These are phyloP conservation scores for Nitzschia sp. DNA, from an alignment of 108 stramenopile genomes.

Conservation along the genomic window DNA sequence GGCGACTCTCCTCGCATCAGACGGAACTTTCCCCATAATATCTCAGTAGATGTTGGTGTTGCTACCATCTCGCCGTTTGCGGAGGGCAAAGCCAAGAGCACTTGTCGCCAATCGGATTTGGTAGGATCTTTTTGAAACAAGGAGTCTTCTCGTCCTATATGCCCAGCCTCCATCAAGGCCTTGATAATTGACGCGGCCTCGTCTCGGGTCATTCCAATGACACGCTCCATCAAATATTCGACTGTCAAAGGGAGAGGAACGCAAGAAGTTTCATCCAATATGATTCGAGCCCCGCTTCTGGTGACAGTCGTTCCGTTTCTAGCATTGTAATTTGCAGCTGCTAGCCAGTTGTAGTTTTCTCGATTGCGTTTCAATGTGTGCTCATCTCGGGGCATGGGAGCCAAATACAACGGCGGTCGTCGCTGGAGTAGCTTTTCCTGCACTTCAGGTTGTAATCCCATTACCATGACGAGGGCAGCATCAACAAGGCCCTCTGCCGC, in stretches of 20 bases:
- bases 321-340: conserved; percentile 8
- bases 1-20: conserved; percentile 48
- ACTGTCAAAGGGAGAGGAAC: conserved; percentile 45
- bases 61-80: neutral
- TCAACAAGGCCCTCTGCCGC: conserved; percentile 25
- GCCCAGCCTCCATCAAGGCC: conserved; percentile 20
- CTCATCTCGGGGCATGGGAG: conserved; percentile 53
- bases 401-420: conserved; percentile 39
- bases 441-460: conserved; percentile 22
- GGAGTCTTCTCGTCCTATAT: conserved; percentile 26
- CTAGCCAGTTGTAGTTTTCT: conserved; percentile 34
- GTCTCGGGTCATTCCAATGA: conserved; percentile 40
- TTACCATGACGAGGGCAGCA: conserved; percentile 51
- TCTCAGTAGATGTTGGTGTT: conserved; percentile 6
- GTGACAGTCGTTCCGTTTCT: neutral
- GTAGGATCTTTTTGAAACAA: conserved; percentile 43
- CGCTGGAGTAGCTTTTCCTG: conserved; percentile 15
- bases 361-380: conserved; percentile 13
- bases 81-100: neutral
- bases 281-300: neutral
- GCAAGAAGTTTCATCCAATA: conserved; percentile 41
- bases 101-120: conserved; percentile 45
- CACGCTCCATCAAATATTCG: conserved; percentile 41
- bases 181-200: conserved; percentile 17
- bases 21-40: conserved; percentile 38